Conservation (phyloP, 495 filamentous ascomycete species). For the Trypethelium eluteriae region DNA sequence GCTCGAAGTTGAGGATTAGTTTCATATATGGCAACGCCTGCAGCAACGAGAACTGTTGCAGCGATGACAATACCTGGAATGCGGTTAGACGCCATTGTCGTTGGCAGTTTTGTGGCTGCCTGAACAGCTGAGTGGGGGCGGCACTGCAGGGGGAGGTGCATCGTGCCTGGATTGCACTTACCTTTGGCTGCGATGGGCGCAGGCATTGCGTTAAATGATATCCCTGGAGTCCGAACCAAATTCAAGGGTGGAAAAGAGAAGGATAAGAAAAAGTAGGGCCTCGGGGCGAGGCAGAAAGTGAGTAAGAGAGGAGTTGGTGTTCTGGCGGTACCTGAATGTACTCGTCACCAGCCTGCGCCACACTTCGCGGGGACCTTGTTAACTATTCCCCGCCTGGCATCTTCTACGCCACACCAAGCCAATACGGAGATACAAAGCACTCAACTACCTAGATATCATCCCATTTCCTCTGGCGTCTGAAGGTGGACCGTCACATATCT, state of each 20-base stretch:
- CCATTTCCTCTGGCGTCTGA: not conserved
- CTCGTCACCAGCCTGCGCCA: constrained; percentile 10
- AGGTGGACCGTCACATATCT: too few relatives aligned
- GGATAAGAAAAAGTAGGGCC: not conserved
- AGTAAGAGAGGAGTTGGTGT: not conserved
- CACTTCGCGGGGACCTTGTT: not conserved
- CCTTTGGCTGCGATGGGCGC: constrained; percentile 7
- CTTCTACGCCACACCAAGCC: not conserved
- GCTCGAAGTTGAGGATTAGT: constrained; percentile 64
- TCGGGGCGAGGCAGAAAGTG: not conserved
- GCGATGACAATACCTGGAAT: constrained; percentile 67
- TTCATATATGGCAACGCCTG: constrained; percentile 79
- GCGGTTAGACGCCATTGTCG: not conserved
- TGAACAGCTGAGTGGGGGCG: constrained; percentile 9
- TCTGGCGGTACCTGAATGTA: not conserved
- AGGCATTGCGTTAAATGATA: not conserved
- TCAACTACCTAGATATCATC: not conserved
- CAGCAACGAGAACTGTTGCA: constrained; percentile 66
- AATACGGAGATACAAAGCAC: not conserved
- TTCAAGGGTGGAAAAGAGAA: not conserved
- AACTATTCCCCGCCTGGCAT: not conserved
- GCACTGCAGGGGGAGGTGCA: not conserved
- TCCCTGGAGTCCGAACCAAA: not conserved
- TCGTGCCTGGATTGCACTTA: not conserved
- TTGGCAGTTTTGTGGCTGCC: not conserved